phyloP scores from a whole-genome alignment of 768 basidiomycete genomes.

The Mycena latifolia region DNA sequence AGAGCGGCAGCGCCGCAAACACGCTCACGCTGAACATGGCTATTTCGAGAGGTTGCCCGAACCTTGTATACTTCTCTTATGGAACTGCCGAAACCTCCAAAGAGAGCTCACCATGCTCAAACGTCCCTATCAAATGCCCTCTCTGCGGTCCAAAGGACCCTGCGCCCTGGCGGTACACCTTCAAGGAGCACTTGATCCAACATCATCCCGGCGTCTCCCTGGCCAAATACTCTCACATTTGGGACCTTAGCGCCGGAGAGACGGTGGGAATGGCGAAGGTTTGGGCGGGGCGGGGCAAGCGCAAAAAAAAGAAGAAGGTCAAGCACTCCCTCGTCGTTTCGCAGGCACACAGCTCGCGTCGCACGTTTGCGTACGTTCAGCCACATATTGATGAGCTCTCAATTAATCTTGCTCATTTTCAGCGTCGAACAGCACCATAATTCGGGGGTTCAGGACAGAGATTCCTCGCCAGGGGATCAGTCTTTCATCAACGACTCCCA shows the following conservation, averaged over 20 bases:
- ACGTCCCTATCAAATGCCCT: conserved; percentile 12
- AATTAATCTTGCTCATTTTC: background rate
- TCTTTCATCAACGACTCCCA: background rate
- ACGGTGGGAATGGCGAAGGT: background rate
- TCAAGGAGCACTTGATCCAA: background rate
- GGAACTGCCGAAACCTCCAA: background rate
- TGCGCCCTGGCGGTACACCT: conserved; percentile 14
- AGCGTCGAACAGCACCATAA: background rate
- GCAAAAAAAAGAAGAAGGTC: too few species aligned
- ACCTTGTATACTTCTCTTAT: background rate
- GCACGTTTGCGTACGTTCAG: too few species aligned
- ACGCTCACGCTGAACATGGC: background rate
- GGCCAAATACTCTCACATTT: background rate
- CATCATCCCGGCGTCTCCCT: background rate
- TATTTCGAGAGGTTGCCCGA: conserved; percentile 2
- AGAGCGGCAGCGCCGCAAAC: background rate
- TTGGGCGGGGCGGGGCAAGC: too few species aligned
- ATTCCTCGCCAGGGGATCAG: too few species aligned
- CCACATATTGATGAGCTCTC: too few species aligned
- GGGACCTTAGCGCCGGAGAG: background rate
- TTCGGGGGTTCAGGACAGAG: background rate
- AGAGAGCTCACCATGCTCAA: conserved; percentile 4
- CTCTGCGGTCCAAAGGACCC: conserved; percentile 1
- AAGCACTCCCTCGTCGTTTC: too few species aligned
- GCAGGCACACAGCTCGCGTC: too few species aligned